Base-by-base conservation (phyloP, 495 filamentous ascomycete genomes). In the Podospora comata region DNA sequence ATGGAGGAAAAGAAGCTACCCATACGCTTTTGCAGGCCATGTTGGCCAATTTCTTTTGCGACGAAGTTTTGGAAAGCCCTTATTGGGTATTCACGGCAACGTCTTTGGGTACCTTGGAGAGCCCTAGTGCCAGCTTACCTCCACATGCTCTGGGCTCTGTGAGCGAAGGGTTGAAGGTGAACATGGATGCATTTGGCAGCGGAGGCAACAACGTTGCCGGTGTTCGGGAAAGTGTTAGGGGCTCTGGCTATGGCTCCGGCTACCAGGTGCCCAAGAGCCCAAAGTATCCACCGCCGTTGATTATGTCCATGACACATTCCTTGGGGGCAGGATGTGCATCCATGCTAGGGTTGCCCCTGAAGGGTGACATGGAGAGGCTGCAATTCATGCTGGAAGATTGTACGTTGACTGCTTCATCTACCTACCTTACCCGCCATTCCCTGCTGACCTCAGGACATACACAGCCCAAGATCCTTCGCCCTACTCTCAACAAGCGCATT, bases 51-150 rank as follows among this genome's bases (percentile, higher is more conserved):
- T 75, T 75, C 60, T 69, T 75, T 54, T n/a, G 64, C 16, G 48
- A 58, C 4, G 71, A 71, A 61, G 69, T 65, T 0, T 39, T 75
- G 0, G 26, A 53, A 1, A 71, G 68, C 4, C 71, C 73, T 0
- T 73, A 73, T 23, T 75, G 73, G 73, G 67, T 73, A 0, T 75
- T 75, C 20, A 65, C 15, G 71, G 59, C 39, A 53, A 71, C 27
- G 44, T 58, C 6, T 13, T 15, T 16, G 26, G 55, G 13, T 4
- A 13, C 18, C 6, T 34, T 72, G 3, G 73, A 71, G 28, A 75
- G 73, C 5, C 73, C 73, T 0, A 67, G 5, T 48, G 5, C 13
- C 2, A 30, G 30, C 18, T 65, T 0, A 34, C 39, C 0, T 53
- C 57, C 26, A 23, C 7, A 48, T 6, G 39, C 39, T 48, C 15